Evolutionary conservation across 106 monocot genomes (phyloP).

Genomic region (Allium fistulosum): DNA sequence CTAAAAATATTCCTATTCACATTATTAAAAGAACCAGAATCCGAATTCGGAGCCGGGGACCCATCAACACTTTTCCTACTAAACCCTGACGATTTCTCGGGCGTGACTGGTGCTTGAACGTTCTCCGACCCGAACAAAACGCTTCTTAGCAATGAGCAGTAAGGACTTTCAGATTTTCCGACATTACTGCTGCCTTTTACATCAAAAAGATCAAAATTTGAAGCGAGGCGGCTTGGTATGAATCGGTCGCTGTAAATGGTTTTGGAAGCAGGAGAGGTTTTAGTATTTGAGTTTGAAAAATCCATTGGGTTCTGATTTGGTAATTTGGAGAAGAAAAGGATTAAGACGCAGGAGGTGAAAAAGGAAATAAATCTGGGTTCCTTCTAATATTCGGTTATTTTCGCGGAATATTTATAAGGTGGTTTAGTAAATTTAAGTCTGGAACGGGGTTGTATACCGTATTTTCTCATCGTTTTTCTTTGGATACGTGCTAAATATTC

Average conservation of each 20-base stretch:
- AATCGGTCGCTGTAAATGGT: constrained; percentile 76
- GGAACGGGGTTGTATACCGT: too few relatives aligned
- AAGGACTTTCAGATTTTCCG: constrained; percentile 29
- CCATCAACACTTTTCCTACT: constrained; percentile 2
- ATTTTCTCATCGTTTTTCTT: too few relatives aligned
- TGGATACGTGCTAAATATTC: too few relatives aligned
- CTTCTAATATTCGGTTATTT: too few relatives aligned
- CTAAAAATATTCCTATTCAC: constrained; percentile 78
- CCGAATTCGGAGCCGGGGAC: constrained; percentile 21
- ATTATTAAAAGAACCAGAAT: constrained; percentile 22
- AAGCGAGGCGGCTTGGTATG: constrained; percentile 68
- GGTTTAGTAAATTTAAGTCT: too few relatives aligned
- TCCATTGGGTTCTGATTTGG: background rate
- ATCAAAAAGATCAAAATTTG: constrained; percentile 68
- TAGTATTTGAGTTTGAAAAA: background rate
- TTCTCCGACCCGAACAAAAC: constrained; percentile 62
- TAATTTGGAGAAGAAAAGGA: background rate
- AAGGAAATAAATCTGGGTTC: too few relatives aligned
- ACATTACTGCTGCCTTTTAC: constrained; percentile 16
- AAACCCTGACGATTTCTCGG: constrained; percentile 10
- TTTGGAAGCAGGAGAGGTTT: constrained; percentile 13
- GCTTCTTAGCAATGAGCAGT: constrained; percentile 45
- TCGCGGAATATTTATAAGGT: background rate
- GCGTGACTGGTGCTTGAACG: constrained; percentile 26
- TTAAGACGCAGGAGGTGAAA: background rate